Base-by-base conservation (phyloP, 148 eudicot genomes). In the Simmondsia chinensis region DNA sequence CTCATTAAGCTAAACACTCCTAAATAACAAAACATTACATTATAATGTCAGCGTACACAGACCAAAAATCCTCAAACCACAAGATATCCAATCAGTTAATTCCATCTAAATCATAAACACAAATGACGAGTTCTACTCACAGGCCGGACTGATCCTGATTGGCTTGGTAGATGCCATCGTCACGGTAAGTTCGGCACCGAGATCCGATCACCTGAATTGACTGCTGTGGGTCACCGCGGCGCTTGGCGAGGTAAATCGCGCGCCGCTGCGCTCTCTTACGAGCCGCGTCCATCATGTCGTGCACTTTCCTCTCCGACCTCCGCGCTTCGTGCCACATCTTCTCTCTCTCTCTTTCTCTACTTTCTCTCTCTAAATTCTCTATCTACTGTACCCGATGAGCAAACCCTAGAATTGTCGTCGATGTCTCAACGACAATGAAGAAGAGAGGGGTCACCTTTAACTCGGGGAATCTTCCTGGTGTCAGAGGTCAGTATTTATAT, bases 321-420 rank as follows among this genome's bases (percentile, higher is more conserved):
- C 97, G 64, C 10, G 96, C 96, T 65, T 91, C 99, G 60, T 91
- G 96, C 99, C 99, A 91, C 99, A 86, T 91, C 67, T 46, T 62
- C 35, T 11, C 54, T 29, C 15, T 7, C 20, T 27, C 22, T 18
- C 11, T 24, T 23, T 60, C 69, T 22, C 30, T 27, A 33, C 2
- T 17, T 39, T 32, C 23, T 39, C 33, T 16, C 57, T 46, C 35
- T 16, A 52, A 65, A 38, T 55, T 65, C 70, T 58, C n/a, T n/a
- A n/a, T n/a, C n/a, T n/a, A n/a, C n/a, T n/a, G n/a, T n/a, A n/a
- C n/a, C n/a, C n/a, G n/a, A n/a, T n/a, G n/a, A n/a, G n/a, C n/a
- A n/a, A 65, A 65, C 54, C 64, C 59, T 58, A 40, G 32, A 51
- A 46, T 29, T 22, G 16, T 4, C 47, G 12, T 6, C 14, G 13